Evolutionary conservation across 495 filamentous ascomycete species (phyloP).

Genomic region (Cenococcum geophilum): DNA sequence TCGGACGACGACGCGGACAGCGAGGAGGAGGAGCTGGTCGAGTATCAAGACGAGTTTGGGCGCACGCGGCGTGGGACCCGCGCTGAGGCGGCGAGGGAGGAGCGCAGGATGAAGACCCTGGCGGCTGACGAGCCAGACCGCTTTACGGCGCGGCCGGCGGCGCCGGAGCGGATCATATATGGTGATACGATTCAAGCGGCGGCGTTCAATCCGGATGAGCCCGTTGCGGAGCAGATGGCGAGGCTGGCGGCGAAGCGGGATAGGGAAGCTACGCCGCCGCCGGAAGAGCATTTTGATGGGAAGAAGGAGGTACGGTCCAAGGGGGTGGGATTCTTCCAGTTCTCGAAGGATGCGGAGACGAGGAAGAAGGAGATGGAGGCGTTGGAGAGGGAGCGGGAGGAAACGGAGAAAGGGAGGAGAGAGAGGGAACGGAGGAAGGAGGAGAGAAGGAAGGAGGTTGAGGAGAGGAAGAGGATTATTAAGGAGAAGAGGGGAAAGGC

Average conservation of each 20-base stretch:
- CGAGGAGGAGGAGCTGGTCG: constrained; percentile 56
- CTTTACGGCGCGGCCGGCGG: constrained; percentile 53
- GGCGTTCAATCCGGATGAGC: constrained; percentile 69
- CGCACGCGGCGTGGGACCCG: constrained; percentile 62
- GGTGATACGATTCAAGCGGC: constrained; percentile 74
- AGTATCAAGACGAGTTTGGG: constrained; percentile 88
- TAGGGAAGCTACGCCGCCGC: constrained; percentile 67
- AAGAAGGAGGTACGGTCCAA: constrained; percentile 73
- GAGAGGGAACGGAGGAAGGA: constrained; percentile 47
- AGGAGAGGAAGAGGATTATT: constrained; percentile 55
- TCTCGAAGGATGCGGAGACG: constrained; percentile 61
- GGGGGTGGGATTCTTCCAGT: constrained; percentile 85
- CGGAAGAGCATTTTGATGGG: constrained; percentile 77
- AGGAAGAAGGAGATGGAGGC: constrained; percentile 69
- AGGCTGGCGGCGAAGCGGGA: constrained; percentile 68
- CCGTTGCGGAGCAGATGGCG: constrained; percentile 58
- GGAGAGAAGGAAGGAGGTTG: constrained; percentile 45
- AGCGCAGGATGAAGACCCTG: constrained; percentile 43
- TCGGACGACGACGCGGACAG: constrained; percentile 44
- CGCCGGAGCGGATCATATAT: constrained; percentile 67
- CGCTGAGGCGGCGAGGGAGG: constrained; percentile 53
- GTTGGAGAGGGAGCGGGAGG: constrained; percentile 56
- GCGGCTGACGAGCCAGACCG: constrained; percentile 44
- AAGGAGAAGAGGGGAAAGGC: constrained; percentile 36
- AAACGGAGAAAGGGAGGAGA: constrained; percentile 57